These are phyloP conservation scores for Anaeramoeba flamelloides DNA, from an alignment of 78 protist species.

Conservation along the genomic window DNA sequence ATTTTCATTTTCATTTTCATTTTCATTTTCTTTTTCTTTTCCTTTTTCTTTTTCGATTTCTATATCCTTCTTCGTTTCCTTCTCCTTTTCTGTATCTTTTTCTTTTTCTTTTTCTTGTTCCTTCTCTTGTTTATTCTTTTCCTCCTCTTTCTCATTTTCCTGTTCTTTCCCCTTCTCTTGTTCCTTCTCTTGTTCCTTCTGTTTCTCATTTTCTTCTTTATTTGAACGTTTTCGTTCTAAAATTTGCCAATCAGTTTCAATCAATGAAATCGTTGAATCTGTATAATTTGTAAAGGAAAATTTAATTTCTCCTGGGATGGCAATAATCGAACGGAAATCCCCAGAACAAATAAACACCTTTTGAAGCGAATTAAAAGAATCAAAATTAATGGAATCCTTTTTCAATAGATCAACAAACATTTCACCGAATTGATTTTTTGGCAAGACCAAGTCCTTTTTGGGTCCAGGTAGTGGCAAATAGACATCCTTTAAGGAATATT, in stretches of 20 bases:
- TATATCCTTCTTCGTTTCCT: background rate
- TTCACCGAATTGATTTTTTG: too few relatives aligned
- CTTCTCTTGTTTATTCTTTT: background rate
- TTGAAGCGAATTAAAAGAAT: background rate
- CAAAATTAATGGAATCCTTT: background rate
- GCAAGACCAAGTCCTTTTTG: background rate
- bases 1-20: background rate
- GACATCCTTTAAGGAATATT: background rate
- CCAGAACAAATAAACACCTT: background rate
- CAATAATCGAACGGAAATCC: background rate
- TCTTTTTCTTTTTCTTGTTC: background rate
- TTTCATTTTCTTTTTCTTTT: background rate
- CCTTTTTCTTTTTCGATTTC: background rate
- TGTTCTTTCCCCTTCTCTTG: background rate
- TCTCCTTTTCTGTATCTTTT: background rate
- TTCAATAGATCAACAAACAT: background rate
- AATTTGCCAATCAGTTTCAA: background rate
- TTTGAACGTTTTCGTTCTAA: too few relatives aligned
- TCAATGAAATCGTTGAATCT: too few relatives aligned
- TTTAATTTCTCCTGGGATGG: background rate
- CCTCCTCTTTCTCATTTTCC: background rate
- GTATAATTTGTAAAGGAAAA: background rate
- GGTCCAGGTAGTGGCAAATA: background rate
- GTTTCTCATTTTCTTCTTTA: background rate
- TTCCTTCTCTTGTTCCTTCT: background rate